Evolutionary conservation across 495 filamentous ascomycete species (phyloP), one percentile per base, ranked within the genome.

Genomic region (Xylaria grammica): DNA sequence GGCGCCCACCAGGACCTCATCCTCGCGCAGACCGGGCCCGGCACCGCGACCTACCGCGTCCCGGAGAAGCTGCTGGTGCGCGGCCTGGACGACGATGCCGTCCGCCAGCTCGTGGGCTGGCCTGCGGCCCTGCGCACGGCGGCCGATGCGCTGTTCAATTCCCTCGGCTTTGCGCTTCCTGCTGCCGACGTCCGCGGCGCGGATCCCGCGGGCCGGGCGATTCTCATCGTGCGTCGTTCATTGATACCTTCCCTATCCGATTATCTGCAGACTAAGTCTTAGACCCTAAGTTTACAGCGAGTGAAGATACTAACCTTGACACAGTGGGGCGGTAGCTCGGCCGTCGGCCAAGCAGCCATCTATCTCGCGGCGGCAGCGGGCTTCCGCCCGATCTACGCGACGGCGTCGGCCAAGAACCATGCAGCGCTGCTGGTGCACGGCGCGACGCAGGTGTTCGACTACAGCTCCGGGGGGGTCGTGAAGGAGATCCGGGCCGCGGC

Each of bases 401-500:
- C 81, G 15, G 79, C 78, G 22, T 75, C 80, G 11, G 44, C 62
- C 27, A 70, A 72, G 59, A 75, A 83, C 66, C 57, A 70, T 11
- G 48, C 45, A 8, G 81, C 80, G 48, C 58, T 82, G 8, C 58
- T 32, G 20, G 67, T 67, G 0, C 62, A 82, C 11, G 81, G 80
- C n/a, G 81, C 80, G 32, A 74, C 73, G 22, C 68, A 73, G 17
- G 70, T 77, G 0, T 83, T 82, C 63, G 74, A 83, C 55, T 81
- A 82, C 56, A 75, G 74, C n/a, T 69, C 75, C 0, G 44, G 67
- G 15, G 77, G 81, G 34, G 70, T 77, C 61, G 44, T 42, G 7
- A 77, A 81, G 51, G 64, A 82, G 34, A 67, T 71, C 10, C 70
- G 77, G 30, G 79, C 57, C 42, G 44, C 42, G 11, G 29, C 45